A percentile compares a stretch with the other conserved stretches of the same genome.
phyloP scores from a whole-genome alignment of 2,329 filamentous ascomycete species.

The Fusarium kyushuense region DNA sequence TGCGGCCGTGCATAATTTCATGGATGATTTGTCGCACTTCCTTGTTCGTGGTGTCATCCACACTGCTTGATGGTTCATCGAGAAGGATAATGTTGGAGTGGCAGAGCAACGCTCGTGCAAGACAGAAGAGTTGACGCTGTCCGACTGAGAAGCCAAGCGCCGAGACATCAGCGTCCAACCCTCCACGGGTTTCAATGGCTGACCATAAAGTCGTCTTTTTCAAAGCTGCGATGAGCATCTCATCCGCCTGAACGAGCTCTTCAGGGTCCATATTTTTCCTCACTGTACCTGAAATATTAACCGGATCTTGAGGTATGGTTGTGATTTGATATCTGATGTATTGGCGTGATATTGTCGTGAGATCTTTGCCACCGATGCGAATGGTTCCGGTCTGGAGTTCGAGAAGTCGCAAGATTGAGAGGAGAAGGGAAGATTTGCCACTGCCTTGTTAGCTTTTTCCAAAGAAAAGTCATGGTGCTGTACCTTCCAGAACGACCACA shows the following conservation, averaged over 20 bases:
- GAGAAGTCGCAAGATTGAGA: conserved; percentile 62
- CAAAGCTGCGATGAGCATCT: conserved; percentile 57
- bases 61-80: conserved; percentile 51
- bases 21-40: conserved; percentile 42
- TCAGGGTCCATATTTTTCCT: conserved; percentile 62
- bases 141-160: conserved; percentile 56
- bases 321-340: conserved; percentile 58
- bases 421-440: conserved; percentile 63
- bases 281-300: conserved; percentile 59
- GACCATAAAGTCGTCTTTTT: conserved; percentile 58
- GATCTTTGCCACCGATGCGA: conserved; percentile 57
- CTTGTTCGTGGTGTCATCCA: conserved; percentile 48
- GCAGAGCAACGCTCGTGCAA: conserved; percentile 59
- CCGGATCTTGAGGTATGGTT: conserved; percentile 63
- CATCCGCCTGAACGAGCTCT: conserved; percentile 49
- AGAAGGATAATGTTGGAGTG: conserved; percentile 49
- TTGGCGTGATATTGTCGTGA: conserved; percentile 57
- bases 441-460: conserved; percentile 45
- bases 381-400: conserved; percentile 57
- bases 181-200: conserved; percentile 53
- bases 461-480: accelerated
- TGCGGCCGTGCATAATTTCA: conserved; percentile 42
- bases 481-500: conserved; percentile 62
- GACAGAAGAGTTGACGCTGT: conserved; percentile 61
- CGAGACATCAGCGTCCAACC: conserved; percentile 53